phyloP scores from a whole-genome alignment of 202 grass and related monocot species.

The Elaeis oleifera region DNA sequence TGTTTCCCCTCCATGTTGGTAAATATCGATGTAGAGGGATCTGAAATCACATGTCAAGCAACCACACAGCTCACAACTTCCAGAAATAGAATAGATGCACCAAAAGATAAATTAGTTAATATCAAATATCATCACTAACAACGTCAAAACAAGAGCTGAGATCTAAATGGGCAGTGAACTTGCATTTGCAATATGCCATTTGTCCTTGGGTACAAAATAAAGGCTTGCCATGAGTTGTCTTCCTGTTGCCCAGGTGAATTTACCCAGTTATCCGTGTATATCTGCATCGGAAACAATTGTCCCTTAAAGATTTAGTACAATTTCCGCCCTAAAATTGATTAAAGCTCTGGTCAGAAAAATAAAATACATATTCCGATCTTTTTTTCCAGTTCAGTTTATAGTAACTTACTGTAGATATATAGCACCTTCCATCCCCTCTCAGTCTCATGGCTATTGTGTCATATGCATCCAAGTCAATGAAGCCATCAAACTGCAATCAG shows the following conservation, averaged over 20 bases:
- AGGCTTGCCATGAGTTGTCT: slow-evolving; percentile 97
- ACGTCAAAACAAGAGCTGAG: neutral
- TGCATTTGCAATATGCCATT: slow-evolving; percentile 73
- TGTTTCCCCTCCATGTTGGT: slow-evolving; percentile 79
- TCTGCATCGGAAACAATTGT: slow-evolving; percentile 44
- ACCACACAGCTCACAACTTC: too few species aligned
- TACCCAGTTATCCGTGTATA: slow-evolving; percentile 96
- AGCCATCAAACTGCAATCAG: slow-evolving; percentile 73
- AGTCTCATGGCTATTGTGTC: slow-evolving; percentile 95
- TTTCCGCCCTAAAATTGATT: neutral
- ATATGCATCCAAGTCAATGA: slow-evolving; percentile 85
- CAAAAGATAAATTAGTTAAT: too few species aligned
- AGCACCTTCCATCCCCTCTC: slow-evolving; percentile 83
- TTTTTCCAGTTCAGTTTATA: neutral
- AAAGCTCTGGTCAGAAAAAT: neutral
- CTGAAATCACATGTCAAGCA: slow-evolving; percentile 23
- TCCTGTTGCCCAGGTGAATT: slow-evolving; percentile 86
- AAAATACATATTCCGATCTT: neutral
- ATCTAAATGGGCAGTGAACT: slow-evolving; percentile 1
- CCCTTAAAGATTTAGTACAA: neutral
- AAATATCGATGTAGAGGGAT: slow-evolving; percentile 72
- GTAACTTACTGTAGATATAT: slow-evolving; percentile 86
- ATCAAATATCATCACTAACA: neutral
- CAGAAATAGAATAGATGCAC: too few species aligned
- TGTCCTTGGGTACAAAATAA: slow-evolving; percentile 52